Base-by-base conservation (phyloP, 371 early-diverging fungal genomes). In the Apophysomyces trapeziformis region DNA sequence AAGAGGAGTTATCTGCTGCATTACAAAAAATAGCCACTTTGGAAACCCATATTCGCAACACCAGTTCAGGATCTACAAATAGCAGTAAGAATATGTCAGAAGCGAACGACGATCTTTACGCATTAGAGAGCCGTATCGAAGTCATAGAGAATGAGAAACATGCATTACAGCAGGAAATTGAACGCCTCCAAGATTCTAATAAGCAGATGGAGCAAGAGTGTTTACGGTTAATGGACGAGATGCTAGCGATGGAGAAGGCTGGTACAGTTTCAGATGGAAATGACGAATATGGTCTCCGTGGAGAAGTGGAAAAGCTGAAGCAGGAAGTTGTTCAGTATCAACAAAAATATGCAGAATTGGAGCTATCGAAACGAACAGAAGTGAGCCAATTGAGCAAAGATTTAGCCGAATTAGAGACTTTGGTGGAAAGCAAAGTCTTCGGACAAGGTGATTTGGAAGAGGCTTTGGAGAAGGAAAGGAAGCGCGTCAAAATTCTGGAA, bases 341-440 rank as follows among this genome's bases (percentile, higher is more conserved):
- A 3, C 69, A 69, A 21, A 87, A 86, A 63, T 65, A 83, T 7
- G 41, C 75, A 5, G 89, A 90, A 57, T 64, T 88, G 38, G 80
- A 85, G 5, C 72, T 76, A 4, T 66, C 80, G 18, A 85, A 86
- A 58, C 80, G 37, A 7, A 82, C 80, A 35, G 89, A 91, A 64
- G 75, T 91, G 9, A 74, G 70, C 13, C 76, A 75, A 57, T 68
- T 92, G 13, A 84, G 85, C 64, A 89, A 87, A 64, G 91, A 93
- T 61, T 64, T 93, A 1, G 84, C 84, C 0, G 89, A 87, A 26
- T 68, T 91, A 16, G 93, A 92, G 65, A 69, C 84, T 4, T 60
- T 92, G 41, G 80, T 92, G n/a, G 93, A 92, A 72, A 88, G 85
- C 64, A 87, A 85, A 65, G 85, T 89, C 9, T 90, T 92, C 68